phyloP scores from a whole-genome alignment of 441 rosid genomes.

The Cnidoscolus chayamansa region DNA sequence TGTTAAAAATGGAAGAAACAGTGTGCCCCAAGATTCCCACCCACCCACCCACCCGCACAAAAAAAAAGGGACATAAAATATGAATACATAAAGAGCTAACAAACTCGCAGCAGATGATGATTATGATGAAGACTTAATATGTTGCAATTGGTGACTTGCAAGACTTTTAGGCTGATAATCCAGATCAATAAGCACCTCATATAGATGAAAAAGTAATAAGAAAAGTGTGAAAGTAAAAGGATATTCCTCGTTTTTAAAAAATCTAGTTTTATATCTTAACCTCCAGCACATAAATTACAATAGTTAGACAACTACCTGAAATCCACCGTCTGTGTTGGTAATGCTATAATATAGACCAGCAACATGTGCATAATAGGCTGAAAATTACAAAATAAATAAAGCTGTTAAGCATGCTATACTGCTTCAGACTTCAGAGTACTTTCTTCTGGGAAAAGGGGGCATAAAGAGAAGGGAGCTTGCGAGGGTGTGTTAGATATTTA shows the following conservation, averaged over 20 bases:
- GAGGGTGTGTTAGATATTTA: no score
- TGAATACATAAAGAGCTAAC: not conserved
- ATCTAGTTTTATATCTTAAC: no score
- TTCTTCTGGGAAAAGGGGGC: not conserved
- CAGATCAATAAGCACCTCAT: no score
- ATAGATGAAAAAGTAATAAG: no score
- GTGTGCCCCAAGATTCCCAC: not conserved
- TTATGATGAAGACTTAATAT: not conserved
- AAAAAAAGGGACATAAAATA: not conserved
- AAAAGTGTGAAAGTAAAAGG: no score
- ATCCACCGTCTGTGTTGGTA: constrained; percentile 49
- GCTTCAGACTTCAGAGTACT: not conserved
- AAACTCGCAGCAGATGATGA: not conserved
- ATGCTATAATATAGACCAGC: constrained; percentile 73
- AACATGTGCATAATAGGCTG: constrained; percentile 80
- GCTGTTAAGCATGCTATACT: not conserved
- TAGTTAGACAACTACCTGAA: constrained; percentile 42
- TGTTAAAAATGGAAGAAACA: constrained; percentile 12
- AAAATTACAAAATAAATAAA: constrained; percentile 25
- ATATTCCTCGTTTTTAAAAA: not conserved
- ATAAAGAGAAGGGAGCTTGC: not conserved
- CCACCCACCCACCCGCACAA: no score
- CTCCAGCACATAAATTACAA: not conserved
- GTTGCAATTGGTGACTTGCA: no score
- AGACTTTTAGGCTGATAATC: not conserved